Evolutionary conservation across 371 early-diverging fungal genomes (phyloP), one percentile per base, ranked within the genome.

Genomic region (Zychaea mexicana): DNA sequence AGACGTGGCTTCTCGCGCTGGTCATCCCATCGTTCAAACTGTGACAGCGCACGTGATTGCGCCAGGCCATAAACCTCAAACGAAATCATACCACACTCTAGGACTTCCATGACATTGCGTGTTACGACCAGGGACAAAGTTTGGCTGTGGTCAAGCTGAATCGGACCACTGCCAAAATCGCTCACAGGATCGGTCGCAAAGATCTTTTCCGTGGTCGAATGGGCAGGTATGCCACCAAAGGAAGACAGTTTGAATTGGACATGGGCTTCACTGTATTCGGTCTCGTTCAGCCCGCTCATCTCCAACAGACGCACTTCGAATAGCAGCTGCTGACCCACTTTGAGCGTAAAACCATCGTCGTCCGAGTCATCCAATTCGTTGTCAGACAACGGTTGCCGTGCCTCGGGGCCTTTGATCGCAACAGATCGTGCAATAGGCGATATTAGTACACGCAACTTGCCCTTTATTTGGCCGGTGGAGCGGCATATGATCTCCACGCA

Each of bases 271-370:
- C 88, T 86, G 66, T 83, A 89, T 42, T 88, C 81, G 9, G 67
- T 59, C 63, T 93, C 93, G 52, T 69, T 71, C 2, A 96, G 62
- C 2, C 93, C 94, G 7, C 67, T 75, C 5, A 95, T 57, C 28
- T 89, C 83, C 21, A 88, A 61, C 3, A 96, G 66, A 7, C 85
- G 81, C 12, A 94, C 81, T 60, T 94, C 94, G 69, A 95, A 90
- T 6, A 89, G 72, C 10, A 93, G 71, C 26, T 81, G 80, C 19
- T 85, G 83, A 10, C 90, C 87, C 10, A 83, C 88, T 17, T 62
- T 47, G 7, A 64, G 58, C 58, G 33, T 24, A 26, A 27, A 52
- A 4, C 38, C 52, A 38, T 64, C 64, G 2, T 64, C 58, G 21
- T 52, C 56, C 15, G 49, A 36, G 10, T 64, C 58, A 17, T 64